Evolutionary conservation across 139 green algal species (phyloP).

Genomic region (Eudorina sp.): DNA sequence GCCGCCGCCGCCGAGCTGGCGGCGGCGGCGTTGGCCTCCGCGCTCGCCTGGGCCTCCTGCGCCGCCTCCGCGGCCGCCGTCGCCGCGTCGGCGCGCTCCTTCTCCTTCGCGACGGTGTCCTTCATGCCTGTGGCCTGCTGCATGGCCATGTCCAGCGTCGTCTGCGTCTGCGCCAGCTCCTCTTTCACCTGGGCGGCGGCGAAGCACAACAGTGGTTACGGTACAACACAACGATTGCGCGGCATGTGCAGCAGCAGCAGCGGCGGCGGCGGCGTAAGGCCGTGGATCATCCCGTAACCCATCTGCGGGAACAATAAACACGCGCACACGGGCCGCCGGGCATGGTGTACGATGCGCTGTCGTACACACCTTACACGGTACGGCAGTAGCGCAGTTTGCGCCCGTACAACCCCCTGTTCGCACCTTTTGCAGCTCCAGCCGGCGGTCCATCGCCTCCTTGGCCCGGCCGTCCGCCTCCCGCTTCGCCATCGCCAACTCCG

Average conservation of each 20-base stretch:
- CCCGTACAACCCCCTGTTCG: too few relatives aligned
- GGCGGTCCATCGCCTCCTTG: background rate
- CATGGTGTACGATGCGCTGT: too few relatives aligned
- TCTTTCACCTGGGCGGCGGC: constrained; percentile 2
- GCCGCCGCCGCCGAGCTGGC: background rate
- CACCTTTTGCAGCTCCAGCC: background rate
- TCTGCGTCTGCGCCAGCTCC: background rate
- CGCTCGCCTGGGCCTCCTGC: background rate
- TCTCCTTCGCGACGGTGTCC: background rate
- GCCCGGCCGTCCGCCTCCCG: background rate
- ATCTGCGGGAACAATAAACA: too few relatives aligned
- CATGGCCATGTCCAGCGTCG: constrained; percentile 12
- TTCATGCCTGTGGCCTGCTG: constrained; percentile 10
- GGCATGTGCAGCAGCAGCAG: background rate
- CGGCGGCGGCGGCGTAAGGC: too few relatives aligned
- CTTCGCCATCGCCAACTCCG: background rate
- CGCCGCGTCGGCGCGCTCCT: background rate
- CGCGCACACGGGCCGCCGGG: too few relatives aligned
- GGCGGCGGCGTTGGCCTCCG: constrained; percentile 14
- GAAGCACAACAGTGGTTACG: too few relatives aligned
- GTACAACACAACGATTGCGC: background rate
- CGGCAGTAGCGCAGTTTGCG: too few relatives aligned
- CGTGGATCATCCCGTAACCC: too few relatives aligned
- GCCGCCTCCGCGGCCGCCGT: background rate
- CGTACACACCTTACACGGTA: too few relatives aligned